A percentile compares a stretch with the other conserved stretches of the same genome.
phyloP scores from a whole-genome alignment of 1,284 basidiomycete species.

The Apiotrichum akiyoshidainum region DNA sequence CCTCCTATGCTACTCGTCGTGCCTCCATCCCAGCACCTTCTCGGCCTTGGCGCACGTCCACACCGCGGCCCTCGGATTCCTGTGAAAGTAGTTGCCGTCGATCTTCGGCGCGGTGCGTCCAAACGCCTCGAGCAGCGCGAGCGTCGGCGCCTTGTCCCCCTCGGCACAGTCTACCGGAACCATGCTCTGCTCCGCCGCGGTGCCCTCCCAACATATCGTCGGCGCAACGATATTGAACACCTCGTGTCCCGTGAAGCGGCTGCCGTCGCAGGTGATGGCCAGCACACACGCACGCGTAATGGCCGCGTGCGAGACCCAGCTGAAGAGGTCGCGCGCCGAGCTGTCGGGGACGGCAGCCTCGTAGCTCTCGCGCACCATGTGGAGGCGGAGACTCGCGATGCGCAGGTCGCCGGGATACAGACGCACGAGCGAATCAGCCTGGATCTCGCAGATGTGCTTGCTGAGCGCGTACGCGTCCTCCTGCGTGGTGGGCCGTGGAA shows the following conservation, averaged over 20 bases:
- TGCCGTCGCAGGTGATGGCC: conserved; percentile 27
- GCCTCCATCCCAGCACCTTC: conserved; percentile 48
- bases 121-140: conserved; percentile 24
- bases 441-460: conserved; percentile 47
- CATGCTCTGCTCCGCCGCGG: conserved; percentile 9
- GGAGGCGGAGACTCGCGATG: conserved; percentile 49
- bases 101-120: conserved; percentile 19
- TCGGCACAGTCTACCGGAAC: conserved; percentile 15
- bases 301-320: conserved; percentile 37
- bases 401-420: conserved; percentile 15
- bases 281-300: conserved; percentile 41
- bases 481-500: conserved; percentile 11
- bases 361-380: conserved; percentile 31
- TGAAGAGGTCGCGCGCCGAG: conserved; percentile 36
- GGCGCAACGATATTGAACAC: conserved; percentile 47
- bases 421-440: conserved; percentile 42
- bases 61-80: conserved; percentile 29
- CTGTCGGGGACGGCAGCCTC: conserved; percentile 11
- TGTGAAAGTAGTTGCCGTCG: conserved; percentile 25
- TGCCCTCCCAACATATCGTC: conserved; percentile 33
- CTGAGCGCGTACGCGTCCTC: conserved; percentile 44
- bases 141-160: conserved; percentile 20
- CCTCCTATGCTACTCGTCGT: conserved; percentile 25
- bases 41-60: conserved; percentile 46
- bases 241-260: conserved; percentile 37